These are phyloP conservation scores for Corrigiola litoralis DNA, from an alignment of 179 eudicot species.

Conservation along the genomic window DNA sequence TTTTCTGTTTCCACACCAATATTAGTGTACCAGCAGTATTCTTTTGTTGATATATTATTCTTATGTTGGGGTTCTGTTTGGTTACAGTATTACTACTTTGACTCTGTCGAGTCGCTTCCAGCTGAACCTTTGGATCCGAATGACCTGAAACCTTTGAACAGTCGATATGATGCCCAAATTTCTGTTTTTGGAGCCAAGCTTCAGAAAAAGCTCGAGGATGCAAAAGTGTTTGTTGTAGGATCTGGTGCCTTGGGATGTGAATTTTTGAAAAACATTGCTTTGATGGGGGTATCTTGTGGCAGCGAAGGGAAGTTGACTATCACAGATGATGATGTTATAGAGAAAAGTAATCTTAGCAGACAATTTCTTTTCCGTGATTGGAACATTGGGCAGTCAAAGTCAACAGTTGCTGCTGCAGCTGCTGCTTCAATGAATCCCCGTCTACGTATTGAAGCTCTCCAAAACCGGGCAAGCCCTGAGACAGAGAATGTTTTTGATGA, in stretches of 20 bases:
- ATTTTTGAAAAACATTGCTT: slow-evolving; percentile 81
- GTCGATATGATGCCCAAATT: slow-evolving; percentile 90
- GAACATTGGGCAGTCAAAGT: slow-evolving; percentile 96
- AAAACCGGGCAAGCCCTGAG: slow-evolving; percentile 86
- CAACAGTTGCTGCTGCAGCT: slow-evolving; percentile 91
- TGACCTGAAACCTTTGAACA: slow-evolving; percentile 68
- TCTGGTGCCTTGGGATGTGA: slow-evolving; percentile 98
- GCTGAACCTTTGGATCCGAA: slow-evolving; percentile 55
- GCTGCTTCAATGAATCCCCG: slow-evolving; percentile 61
- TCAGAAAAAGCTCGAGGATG: slow-evolving; percentile 82
- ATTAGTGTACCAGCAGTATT: too few species aligned
- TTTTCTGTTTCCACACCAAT: neutral
- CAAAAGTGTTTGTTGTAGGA: slow-evolving; percentile 73
- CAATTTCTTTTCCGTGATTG: slow-evolving; percentile 97
- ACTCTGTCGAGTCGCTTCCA: slow-evolving; percentile 93
- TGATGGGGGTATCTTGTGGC: slow-evolving; percentile 88
- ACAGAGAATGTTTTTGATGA: slow-evolving; percentile 90
- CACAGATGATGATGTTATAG: slow-evolving; percentile 95
- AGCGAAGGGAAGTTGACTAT: slow-evolving; percentile 67
- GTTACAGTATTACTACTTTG: slow-evolving; percentile 87
- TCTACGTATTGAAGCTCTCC: slow-evolving; percentile 67
- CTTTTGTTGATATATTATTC: neutral
- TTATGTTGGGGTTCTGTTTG: neutral
- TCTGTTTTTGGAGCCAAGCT: slow-evolving; percentile 87
- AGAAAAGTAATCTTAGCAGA: slow-evolving; percentile 89